These are phyloP conservation scores for Yamadazyma ubonensis DNA, from an alignment of 805 yeast genomes.

Conservation along the genomic window DNA sequence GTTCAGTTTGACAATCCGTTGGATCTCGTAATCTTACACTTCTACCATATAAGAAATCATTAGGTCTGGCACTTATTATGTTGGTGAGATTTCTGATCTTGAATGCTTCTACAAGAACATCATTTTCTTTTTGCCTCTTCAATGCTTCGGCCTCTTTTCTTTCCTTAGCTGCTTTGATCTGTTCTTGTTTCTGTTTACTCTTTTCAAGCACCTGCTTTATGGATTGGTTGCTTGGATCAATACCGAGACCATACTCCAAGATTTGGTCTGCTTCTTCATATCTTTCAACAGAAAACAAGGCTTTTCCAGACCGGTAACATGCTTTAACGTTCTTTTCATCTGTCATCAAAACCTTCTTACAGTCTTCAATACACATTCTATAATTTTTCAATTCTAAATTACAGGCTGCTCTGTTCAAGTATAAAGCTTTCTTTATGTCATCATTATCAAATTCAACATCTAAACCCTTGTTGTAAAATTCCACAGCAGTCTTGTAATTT, in stretches of 20 bases:
- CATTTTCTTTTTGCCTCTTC: conserved; percentile 40
- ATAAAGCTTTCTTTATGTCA: conserved; percentile 60
- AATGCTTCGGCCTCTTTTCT: conserved; percentile 38
- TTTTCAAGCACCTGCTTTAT: conserved; percentile 46
- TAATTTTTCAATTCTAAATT: conserved; percentile 82
- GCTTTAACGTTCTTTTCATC: conserved; percentile 82
- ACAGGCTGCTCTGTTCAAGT: conserved; percentile 86
- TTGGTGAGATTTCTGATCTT: conserved; percentile 55
- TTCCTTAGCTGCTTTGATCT: conserved; percentile 26
- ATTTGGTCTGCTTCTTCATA: conserved; percentile 72
- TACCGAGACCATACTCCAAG: conserved; percentile 58
- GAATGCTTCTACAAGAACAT: conserved; percentile 57
- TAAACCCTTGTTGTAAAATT: conserved; percentile 76
- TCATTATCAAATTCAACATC: conserved; percentile 61
- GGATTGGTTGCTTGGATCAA: conserved; percentile 61
- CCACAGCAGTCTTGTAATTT: conserved; percentile 73
- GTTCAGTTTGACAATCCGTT: conserved; percentile 68
- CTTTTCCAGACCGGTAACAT: conserved; percentile 78
- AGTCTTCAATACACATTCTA: conserved; percentile 83
- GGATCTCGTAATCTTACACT: conserved; percentile 60
- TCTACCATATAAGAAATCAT: conserved; percentile 53
- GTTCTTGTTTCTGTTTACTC: conserved; percentile 39
- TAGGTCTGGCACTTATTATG: conserved; percentile 47
- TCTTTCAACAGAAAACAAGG: conserved; percentile 66
- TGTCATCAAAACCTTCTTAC: conserved; percentile 62